phyloP scores from a whole-genome alignment of 306 rosid genomes.

The Cicer yamashitae region DNA sequence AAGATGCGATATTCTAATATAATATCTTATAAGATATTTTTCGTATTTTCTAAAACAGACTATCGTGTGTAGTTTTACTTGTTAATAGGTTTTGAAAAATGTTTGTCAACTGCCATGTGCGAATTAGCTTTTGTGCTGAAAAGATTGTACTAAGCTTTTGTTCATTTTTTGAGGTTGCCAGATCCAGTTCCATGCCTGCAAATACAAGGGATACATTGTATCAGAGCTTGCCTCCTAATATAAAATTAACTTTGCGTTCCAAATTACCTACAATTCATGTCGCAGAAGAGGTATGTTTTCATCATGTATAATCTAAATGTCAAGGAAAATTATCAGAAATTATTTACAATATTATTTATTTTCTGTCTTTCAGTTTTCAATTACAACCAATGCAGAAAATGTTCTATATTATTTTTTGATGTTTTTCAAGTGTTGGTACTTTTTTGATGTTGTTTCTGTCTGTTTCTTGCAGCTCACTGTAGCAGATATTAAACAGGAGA shows the following conservation, averaged over 20 bases:
- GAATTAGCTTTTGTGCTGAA: conserved; percentile 25
- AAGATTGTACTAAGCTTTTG: conserved; percentile 37
- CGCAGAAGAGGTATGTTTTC: conserved; percentile 64
- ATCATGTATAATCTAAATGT: conserved; percentile 14
- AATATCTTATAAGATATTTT: neutral
- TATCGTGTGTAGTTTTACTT: neutral
- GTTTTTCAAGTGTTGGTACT: neutral
- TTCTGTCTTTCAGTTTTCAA: conserved; percentile 26
- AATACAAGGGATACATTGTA: conserved; percentile 78
- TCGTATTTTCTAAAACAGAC: neutral
- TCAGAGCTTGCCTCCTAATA: conserved; percentile 82
- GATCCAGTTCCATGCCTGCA: conserved; percentile 77
- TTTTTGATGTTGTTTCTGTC: conserved; percentile 14
- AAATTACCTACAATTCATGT: conserved; percentile 61
- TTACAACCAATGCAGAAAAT: conserved; percentile 15
- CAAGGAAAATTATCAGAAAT: neutral
- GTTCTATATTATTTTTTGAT: conserved; percentile 19
- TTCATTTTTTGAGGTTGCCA: conserved; percentile 66
- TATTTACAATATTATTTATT: neutral
- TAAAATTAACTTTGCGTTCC: conserved; percentile 75
- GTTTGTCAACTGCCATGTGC: conserved; percentile 19
- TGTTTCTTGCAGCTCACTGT: conserved; percentile 67
- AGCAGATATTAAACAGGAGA: conserved; percentile 73
- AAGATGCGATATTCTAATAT: neutral
- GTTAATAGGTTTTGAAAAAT: conserved; percentile 1